Base-by-base conservation (phyloP, 495 filamentous ascomycete genomes). In the Penicillium pulvis region DNA sequence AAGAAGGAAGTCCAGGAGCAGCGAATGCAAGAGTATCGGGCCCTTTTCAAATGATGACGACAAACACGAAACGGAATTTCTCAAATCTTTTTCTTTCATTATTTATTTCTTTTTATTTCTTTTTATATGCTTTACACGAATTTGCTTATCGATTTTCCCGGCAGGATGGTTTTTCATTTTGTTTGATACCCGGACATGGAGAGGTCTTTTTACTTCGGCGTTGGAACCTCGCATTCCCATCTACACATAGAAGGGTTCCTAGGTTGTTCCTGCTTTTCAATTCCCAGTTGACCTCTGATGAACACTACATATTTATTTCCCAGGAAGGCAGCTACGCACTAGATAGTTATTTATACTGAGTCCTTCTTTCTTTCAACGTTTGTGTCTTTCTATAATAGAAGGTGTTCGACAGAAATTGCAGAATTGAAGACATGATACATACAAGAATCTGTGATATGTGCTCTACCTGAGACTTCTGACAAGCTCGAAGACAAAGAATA, bases 21-120 rank as follows among this genome's bases (percentile, higher is more conserved):
- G 73, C 84, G 86, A 56, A 81, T 97, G 71, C 83, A 89, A 76
- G 91, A 96, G 59, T 79, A 96, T 61, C 83, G 87, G 64, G 87
- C 82, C 62, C 83, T 98, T 28, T 97, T 98, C 76, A 90, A 85
- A 66, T 95, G 58, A 69, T 43, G 36, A 54, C 35, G 12, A 19
- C 53, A 42, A 28, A 35, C 49, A 4, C 16, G 5, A 39, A 33
- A 16, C 16, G 16, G 26, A 23, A n/a, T 12, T 24, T 55, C 33
- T 8, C 1, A 0, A 0, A 1, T 19, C 12, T 11, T 4, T 20
- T 8, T 9, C 30, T 55, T n/a, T 55, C 41, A 39, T 4, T 28
- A n/a, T 31, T 47, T 20, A 23, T 19, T 41, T 16, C 5, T 20
- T 23, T 43, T 53, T 6, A 20, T 45, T 45, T 19, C n/a, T 28